Percentiles rank a stretch among this genome's conserved stretches.
Evolutionary conservation across 2,329 filamentous ascomycete species (phyloP).

Genomic region (Diaporthe citri): DNA sequence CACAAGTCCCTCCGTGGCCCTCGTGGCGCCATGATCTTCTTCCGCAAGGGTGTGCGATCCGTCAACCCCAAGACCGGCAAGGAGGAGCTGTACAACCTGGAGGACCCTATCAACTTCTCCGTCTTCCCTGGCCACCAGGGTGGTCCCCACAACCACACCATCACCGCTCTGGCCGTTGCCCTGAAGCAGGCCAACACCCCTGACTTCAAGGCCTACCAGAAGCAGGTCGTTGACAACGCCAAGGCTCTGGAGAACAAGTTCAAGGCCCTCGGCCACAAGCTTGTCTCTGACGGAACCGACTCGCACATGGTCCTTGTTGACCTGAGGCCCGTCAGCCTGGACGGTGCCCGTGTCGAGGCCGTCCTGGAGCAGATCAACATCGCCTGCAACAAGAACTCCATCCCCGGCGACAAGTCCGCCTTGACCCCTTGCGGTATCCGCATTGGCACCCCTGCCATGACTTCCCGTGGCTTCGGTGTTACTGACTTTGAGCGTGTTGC

Average conservation of each 20-base stretch:
- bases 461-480: conserved; percentile 90
- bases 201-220: conserved; percentile 95
- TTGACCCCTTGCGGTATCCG: conserved; percentile 95
- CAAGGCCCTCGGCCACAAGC: conserved; percentile 90
- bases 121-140: conserved; percentile 99
- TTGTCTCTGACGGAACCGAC: conserved; percentile 96
- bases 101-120: conserved; percentile 97
- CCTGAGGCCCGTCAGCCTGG: conserved; percentile 86
- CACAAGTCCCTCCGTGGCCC: conserved; percentile 99
- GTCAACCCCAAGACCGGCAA: conserved; percentile 92
- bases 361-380: conserved; percentile 99
- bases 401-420: conserved; percentile 96
- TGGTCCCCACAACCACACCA: conserved; percentile 99
- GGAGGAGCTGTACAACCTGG: conserved; percentile 90
- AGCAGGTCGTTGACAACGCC: conserved; percentile 92
- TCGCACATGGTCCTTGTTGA: conserved; percentile 98
- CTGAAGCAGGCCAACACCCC: conserved; percentile 91
- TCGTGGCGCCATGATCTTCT: conserved; percentile 99
- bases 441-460: conserved; percentile 98
- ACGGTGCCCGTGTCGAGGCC: conserved; percentile 95
- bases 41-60: conserved; percentile 94
- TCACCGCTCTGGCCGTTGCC: conserved; percentile 94
- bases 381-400: conserved; percentile 99
- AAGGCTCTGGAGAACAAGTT: conserved; percentile 89
- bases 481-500: conserved; percentile 93